phyloP scores from a whole-genome alignment of 2,329 filamentous ascomycete genomes.

The Blastomyces emzantsi region DNA sequence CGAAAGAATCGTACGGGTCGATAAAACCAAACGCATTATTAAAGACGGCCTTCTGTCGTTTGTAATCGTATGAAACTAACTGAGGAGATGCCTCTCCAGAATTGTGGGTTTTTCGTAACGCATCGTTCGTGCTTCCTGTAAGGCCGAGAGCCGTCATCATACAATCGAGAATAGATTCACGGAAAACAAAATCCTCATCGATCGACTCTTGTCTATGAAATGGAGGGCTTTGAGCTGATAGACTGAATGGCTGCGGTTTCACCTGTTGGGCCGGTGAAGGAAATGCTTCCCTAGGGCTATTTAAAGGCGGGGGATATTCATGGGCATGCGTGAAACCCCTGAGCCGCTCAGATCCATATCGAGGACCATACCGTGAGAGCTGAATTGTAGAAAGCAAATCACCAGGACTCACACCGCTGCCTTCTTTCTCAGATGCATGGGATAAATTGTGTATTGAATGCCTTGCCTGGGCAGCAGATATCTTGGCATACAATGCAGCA shows the following conservation, averaged over 20 bases:
- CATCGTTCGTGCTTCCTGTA: conserved; percentile 53
- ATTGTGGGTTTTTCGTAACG: conserved; percentile 52
- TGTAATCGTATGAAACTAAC: conserved; percentile 73
- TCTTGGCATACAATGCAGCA: conserved; percentile 59
- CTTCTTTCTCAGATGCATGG: conserved; percentile 26
- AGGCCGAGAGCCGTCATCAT: conserved; percentile 92
- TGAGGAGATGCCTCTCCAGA: conserved; percentile 81
- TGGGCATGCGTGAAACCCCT: conserved; percentile 8
- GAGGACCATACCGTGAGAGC: conserved; percentile 52
- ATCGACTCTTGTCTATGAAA: conserved; percentile 68
- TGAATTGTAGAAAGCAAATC: conserved; percentile 75
- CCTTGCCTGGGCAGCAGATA: conserved; percentile 40
- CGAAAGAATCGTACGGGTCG: conserved; percentile 63
- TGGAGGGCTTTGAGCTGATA: conserved; percentile 29
- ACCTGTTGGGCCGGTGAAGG: not conserved
- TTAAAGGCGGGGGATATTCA: conserved; percentile 10
- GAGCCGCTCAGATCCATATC: conserved; percentile 28
- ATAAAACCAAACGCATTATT: conserved; percentile 88
- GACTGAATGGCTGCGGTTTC: conserved; percentile 4
- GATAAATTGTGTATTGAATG: conserved; percentile 18
- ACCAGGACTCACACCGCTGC: conserved; percentile 54
- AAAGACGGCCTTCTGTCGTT: conserved; percentile 68
- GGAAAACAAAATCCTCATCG: conserved; percentile 81
- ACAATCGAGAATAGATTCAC: conserved; percentile 84
- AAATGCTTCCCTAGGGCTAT: not conserved